A percentile compares a stretch with the other conserved stretches of the same genome.
Evolutionary conservation across 257 asterid genomes (phyloP).

Genomic region (Cynanchum wilfordii): DNA sequence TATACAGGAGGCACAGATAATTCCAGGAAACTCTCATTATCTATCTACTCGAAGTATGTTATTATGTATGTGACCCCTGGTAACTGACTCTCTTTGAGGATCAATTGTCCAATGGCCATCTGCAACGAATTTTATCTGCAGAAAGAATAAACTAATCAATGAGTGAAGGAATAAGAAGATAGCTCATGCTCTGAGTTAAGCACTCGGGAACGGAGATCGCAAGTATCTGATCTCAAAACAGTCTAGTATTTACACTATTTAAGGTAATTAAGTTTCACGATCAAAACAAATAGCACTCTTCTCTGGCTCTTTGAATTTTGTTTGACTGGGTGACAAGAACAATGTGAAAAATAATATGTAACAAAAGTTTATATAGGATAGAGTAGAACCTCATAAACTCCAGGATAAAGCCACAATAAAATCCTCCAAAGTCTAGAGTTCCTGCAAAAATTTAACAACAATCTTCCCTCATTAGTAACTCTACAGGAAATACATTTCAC

Average conservation of each 20-base stretch:
- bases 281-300: background rate
- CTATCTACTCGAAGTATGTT: constrained; percentile 80
- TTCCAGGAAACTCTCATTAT: constrained; percentile 19
- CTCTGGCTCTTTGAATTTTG: background rate
- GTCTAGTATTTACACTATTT: background rate
- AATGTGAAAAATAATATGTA: background rate
- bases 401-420: constrained; percentile 90
- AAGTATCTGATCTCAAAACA: background rate
- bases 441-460: constrained; percentile 36
- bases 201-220: background rate
- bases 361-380: background rate
- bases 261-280: background rate
- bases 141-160: background rate
- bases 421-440: constrained; percentile 58
- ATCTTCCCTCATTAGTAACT: background rate
- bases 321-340: background rate
- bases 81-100: constrained; percentile 56
- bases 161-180: background rate
- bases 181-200: background rate
- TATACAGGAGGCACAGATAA: background rate
- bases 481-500: background rate
- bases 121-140: constrained; percentile 75
- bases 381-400: constrained; percentile 72
- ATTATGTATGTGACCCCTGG: constrained; percentile 49
- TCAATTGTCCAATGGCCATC: constrained; percentile 78